Base-by-base conservation (phyloP, 2,329 filamentous ascomycete genomes). In the Aspergillus spinulosporus region DNA sequence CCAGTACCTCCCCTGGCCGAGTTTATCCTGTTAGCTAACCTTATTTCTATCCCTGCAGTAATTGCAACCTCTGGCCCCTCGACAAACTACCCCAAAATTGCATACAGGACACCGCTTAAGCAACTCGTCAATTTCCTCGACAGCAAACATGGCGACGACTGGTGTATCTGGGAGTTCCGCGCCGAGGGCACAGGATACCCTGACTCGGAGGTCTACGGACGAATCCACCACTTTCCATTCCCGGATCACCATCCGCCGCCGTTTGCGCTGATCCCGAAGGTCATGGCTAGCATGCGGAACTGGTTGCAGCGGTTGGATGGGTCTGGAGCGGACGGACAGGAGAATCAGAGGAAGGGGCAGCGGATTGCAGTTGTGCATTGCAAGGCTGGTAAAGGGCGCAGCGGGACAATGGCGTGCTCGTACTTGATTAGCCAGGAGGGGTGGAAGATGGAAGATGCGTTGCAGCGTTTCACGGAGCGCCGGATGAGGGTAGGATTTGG, bases 131-230 rank as follows among this genome's bases (percentile, higher is more conserved):
- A 84, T 62, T 99, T 93, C 72, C 87, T 99, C 60, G 91, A 97
- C 74, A 78, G 82, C 44, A 90, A 92, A 67, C 94, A 99, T 74
- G 88, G 83, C 29, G 77, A 85, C 28, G 79, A 94, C 61, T 99
- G 94, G 94, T 86, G 88, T 2, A 96, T 99, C 67, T 99, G 93
- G 91, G 94, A 99, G 76, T 99, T 99, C 66, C 87, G 94, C 45
- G 94, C 92, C 36, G 94, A 99, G 72, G 94, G 94, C 4, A 97
- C 94, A 0, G 94, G 94, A 1, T 99, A 99, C 68, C 92, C 92
- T 0, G 94, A 99, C 69, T 84, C 86, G 14, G 89, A 92, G 56
- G 93, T 99, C 1, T 91, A 96, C 71, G 82, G 85, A 34, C 83
- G 92, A 2, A 87, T 97, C 61, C 84, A 88, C 61, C 94, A 99